Evolutionary conservation across 2,329 filamentous ascomycete genomes (phyloP).

Genomic region (Grosmannia penicillata): DNA sequence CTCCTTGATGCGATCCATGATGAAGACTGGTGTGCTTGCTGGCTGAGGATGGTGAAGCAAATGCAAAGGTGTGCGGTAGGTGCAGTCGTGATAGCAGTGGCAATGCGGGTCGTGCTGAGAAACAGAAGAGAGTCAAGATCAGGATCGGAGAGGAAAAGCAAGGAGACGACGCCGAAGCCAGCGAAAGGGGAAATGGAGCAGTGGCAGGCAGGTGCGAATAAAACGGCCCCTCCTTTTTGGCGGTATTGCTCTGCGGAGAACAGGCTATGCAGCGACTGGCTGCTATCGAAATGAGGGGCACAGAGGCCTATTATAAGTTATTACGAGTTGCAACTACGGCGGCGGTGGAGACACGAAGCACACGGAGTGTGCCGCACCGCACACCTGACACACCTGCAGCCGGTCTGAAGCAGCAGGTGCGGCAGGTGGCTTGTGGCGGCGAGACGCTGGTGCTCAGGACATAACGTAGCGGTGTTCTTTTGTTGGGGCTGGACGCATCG

Average conservation of each 20-base stretch:
- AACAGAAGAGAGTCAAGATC: background rate
- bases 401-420: too few relatives aligned
- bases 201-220: slow-evolving; percentile 7
- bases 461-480: too few relatives aligned
- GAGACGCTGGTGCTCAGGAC: too few relatives aligned
- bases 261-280: background rate
- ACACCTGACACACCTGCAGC: too few relatives aligned
- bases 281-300: slow-evolving; percentile 3
- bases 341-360: slow-evolving; percentile 1
- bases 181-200: slow-evolving; percentile 1
- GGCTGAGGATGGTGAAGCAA: background rate
- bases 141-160: background rate
- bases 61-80: background rate
- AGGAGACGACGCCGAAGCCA: background rate
- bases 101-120: background rate
- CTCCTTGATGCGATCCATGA: slow-evolving; percentile 83
- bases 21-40: background rate
- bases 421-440: too few relatives aligned
- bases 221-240: slow-evolving; percentile 9
- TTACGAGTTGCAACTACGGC: background rate
- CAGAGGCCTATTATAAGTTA: background rate
- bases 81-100: background rate
- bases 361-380: too few relatives aligned
- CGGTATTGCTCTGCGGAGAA: background rate
- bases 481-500: too few relatives aligned